Conservation (phyloP, 352 stramenopile genomes). For the Thraustochytrium aureum region DNA sequence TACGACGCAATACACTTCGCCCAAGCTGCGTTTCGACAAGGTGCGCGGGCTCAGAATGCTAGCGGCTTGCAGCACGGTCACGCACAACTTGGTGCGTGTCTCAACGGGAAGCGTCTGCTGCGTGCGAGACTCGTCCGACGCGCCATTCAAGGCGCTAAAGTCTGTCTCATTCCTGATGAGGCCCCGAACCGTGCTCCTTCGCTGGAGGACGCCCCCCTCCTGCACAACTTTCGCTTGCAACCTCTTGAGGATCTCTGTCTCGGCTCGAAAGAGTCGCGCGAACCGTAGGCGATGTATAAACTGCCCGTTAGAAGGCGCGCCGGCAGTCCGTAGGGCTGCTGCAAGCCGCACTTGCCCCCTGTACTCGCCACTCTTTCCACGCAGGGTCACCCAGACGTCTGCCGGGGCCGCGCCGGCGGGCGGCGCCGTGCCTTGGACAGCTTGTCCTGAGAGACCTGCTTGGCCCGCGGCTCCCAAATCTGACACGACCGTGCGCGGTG, state of each 20-base stretch:
- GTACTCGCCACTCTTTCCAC: neutral
- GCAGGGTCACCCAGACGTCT: constrained; percentile 18
- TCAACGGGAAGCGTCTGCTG: too few species aligned
- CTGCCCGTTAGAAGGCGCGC: neutral
- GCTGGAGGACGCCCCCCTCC: constrained; percentile 35
- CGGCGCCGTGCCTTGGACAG: too few species aligned
- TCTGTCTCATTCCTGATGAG: neutral
- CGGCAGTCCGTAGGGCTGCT: neutral
- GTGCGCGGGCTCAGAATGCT: neutral
- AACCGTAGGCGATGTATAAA: constrained; percentile 3
- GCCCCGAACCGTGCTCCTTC: neutral
- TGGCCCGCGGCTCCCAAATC: too few species aligned
- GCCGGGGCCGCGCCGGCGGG: neutral
- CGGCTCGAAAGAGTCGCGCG: constrained; percentile 12
- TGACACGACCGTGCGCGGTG: too few species aligned
- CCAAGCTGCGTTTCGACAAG: neutral
- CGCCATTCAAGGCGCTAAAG: constrained; percentile 17
- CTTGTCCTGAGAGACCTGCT: too few species aligned
- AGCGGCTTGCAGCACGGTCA: constrained; percentile 41
- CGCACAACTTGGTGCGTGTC: neutral
- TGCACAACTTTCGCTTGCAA: constrained; percentile 10
- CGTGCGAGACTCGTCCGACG: too few species aligned
- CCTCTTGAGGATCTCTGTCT: neutral
- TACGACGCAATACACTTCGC: constrained; percentile 44
- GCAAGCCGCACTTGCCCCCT: constrained; percentile 22